Percentiles rank a stretch among this genome's conserved stretches.
phyloP scores from a whole-genome alignment of 208 protist genomes.

The Tritrichomonas musculus region DNA sequence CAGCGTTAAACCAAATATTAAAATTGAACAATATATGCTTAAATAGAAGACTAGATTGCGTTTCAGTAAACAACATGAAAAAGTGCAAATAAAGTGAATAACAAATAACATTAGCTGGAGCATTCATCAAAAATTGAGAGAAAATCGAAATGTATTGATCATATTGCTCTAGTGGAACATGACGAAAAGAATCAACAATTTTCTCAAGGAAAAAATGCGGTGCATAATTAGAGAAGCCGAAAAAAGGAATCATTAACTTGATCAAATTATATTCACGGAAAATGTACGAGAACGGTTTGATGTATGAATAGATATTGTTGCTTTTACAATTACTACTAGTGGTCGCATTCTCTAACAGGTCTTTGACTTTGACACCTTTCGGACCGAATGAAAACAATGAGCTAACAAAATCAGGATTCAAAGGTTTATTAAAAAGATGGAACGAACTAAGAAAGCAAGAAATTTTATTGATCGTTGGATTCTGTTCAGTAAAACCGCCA shows the following conservation, averaged over 20 bases:
- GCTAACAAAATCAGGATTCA: not conserved
- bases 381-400: not conserved
- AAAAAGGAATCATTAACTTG: not conserved
- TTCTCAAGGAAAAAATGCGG: not conserved
- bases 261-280: not conserved
- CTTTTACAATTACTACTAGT: not conserved
- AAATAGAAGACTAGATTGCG: not conserved
- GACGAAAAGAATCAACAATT: not conserved
- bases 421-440: not conserved
- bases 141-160: not conserved
- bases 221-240: not conserved
- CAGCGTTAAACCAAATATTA: not conserved
- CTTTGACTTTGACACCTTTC: not conserved
- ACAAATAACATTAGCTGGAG: not conserved
- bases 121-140: not conserved
- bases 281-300: not conserved
- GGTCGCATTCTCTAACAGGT: not conserved
- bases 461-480: not conserved
- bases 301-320: not conserved
- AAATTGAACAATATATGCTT: conserved; percentile 1
- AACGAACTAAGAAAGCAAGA: not conserved
- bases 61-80: not conserved
- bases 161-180: not conserved
- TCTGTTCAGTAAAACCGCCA: not conserved
- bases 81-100: not conserved